Base-by-base conservation (phyloP, 495 filamentous ascomycete species). In the Physcia stellaris region DNA sequence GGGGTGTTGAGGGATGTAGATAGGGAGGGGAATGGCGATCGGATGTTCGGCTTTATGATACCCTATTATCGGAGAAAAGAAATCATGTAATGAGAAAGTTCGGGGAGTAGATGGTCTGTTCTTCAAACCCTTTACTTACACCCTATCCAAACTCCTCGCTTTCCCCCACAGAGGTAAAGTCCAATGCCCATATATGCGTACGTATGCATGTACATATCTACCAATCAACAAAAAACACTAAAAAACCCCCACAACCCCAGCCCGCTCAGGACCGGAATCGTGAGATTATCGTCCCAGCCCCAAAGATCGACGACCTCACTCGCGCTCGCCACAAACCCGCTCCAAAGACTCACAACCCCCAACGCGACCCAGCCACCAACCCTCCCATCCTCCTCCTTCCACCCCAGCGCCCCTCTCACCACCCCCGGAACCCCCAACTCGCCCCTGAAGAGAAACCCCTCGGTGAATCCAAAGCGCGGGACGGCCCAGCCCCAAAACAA, bases 281-380 rank as follows among this genome's bases (percentile, higher is more conserved):
- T 94, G 42, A 96, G 64, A 60, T 98, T 98, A 63, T 98, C 90
- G 54, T 98, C 90, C 83, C 83, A 83, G 20, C 83, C 79, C 54
- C 82, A 94, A 0, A 94, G 47, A 61, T 96, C 86, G 38, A 93
- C 67, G 21, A 88, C 85, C 61, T 98, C 90, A 54, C 85, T 94
- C 23, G 76, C 74, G 35, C 83, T 79, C 10, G 84, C 92, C 39
- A 88, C 76, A 24, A 95, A 51, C 6, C 90, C 90, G 12, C 88
- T 86, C 58, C 85, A 80, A 17, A 93, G 46, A 54, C 84, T 86
- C 76, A 95, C 77, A 26, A 84, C 63, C 2, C 76, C 82, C n/a
- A 96, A 63, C 4, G 88, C 90, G 40, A 77, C 48, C 4, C 71
- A 67, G 0, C 90, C 87, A 0, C 59, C 63, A 15, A 79, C 57